Conservation (phyloP, 305 asterid species). For the Solanum chacoense region DNA sequence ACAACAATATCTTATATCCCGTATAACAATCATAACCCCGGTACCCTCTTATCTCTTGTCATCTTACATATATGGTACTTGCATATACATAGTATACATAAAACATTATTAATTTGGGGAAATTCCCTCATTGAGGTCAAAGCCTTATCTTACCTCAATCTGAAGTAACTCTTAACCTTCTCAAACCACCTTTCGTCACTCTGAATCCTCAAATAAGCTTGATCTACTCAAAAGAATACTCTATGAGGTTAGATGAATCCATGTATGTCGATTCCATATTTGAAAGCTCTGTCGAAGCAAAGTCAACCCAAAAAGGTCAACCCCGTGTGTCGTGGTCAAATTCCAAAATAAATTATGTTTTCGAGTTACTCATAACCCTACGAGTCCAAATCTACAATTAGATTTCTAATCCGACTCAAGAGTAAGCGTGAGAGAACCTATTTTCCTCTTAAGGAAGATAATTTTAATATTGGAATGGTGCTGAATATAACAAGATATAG, state of each 20-base stretch:
- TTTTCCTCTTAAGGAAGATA: not conserved
- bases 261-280: not conserved
- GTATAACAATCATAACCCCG: not conserved
- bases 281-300: not conserved
- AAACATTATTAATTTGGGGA: not conserved
- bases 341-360: not conserved
- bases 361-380: not conserved
- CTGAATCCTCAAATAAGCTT: not conserved
- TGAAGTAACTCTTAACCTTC: not conserved
- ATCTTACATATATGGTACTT: not conserved
- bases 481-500: not conserved
- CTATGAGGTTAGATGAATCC: not conserved
- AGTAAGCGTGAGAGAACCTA: not conserved
- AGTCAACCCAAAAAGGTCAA: not conserved
- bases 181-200: not conserved
- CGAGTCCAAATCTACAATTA: not conserved
- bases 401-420: not conserved
- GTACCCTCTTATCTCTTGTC: not conserved
- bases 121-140: not conserved
- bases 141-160: not conserved
- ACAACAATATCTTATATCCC: not conserved
- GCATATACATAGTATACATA: not conserved
- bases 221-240: not conserved
- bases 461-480: not conserved
- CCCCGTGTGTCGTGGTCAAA: not conserved